A percentile compares a stretch with the other conserved stretches of the same genome.
Conservation (phyloP, 2,329 filamentous ascomycete genomes). For the Ascomycota sp. region DNA sequence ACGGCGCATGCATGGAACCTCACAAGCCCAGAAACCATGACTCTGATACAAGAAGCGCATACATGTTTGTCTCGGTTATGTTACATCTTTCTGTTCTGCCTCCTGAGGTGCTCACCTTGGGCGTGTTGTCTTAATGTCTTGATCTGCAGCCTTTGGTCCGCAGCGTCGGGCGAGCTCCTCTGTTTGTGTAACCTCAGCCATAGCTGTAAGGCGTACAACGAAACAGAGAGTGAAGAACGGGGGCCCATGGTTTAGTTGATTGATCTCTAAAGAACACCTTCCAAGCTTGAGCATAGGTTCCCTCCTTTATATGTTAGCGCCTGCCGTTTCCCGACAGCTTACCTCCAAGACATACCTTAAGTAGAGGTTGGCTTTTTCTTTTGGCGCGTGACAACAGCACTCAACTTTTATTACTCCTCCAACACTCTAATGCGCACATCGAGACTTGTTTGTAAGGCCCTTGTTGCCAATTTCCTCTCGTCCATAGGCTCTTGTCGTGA, state of each 20-base stretch:
- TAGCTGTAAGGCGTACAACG: background rate
- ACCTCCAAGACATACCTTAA: background rate
- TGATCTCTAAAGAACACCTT: background rate
- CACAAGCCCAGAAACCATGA: too few species aligned
- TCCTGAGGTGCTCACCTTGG: too few species aligned
- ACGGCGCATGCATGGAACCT: too few species aligned
- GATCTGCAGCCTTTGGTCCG: too few species aligned
- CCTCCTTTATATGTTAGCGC: background rate
- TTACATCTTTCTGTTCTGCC: too few species aligned
- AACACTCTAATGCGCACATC: background rate
- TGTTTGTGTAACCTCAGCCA: too few species aligned
- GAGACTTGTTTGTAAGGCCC: background rate
- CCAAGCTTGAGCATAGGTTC: background rate
- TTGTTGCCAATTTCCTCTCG: constrained; percentile 32
- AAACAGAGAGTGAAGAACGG: background rate
- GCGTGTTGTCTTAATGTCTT: too few species aligned
- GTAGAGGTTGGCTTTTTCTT: background rate
- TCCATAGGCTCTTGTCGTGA: constrained; percentile 38
- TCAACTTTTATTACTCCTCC: background rate
- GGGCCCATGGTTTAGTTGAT: background rate
- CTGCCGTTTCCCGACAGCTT: background rate
- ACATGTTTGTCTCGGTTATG: too few species aligned
- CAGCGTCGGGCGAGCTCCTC: too few species aligned
- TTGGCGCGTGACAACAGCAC: background rate
- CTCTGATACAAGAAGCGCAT: too few species aligned